Conservation (phyloP, 2,329 filamentous ascomycete species). For the Zopfia rhizophila region DNA sequence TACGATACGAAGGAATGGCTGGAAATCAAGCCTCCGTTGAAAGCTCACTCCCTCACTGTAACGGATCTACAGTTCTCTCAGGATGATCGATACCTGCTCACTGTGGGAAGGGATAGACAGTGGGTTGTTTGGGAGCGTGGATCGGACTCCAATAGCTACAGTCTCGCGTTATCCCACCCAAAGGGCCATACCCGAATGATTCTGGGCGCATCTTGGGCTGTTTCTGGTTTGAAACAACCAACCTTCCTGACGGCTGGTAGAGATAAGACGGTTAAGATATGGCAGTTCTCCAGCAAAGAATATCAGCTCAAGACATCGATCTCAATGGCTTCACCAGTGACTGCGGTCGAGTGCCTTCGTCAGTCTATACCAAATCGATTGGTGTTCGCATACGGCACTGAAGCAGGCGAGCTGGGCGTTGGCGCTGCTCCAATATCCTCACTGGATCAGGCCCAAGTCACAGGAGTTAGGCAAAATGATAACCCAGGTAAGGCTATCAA, state of each 20-base stretch:
- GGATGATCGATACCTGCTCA: conserved; percentile 80
- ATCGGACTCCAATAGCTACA: conserved; percentile 60
- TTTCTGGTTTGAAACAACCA: conserved; percentile 49
- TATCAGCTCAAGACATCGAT: conserved; percentile 37
- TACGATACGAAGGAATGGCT: conserved; percentile 91
- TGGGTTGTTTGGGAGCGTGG: conserved; percentile 82
- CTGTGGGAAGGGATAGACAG: conserved; percentile 89
- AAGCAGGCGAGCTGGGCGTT: conserved; percentile 41
- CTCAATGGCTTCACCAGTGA: conserved; percentile 38
- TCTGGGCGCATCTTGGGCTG: conserved; percentile 85
- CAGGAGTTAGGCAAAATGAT: conserved; percentile 23
- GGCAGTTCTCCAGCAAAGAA: conserved; percentile 51
- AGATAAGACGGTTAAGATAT: conserved; percentile 81
- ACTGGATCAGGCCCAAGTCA: conserved; percentile 27
- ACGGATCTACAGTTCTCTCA: conserved; percentile 82
- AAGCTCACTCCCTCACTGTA: conserved; percentile 87
- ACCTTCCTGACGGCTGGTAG: conserved; percentile 88
- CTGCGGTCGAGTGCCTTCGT: conserved; percentile 37
- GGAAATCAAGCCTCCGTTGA: conserved; percentile 82
- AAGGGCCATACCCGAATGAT: conserved; percentile 96
- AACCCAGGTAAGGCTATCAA: conserved; percentile 43
- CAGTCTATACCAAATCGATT: background rate
- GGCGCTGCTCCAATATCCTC: conserved; percentile 12
- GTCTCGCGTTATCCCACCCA: conserved; percentile 71
- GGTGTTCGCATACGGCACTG: conserved; percentile 46